Conservation (phyloP, 495 filamentous ascomycete genomes). For the Chaetomium fimeti region DNA sequence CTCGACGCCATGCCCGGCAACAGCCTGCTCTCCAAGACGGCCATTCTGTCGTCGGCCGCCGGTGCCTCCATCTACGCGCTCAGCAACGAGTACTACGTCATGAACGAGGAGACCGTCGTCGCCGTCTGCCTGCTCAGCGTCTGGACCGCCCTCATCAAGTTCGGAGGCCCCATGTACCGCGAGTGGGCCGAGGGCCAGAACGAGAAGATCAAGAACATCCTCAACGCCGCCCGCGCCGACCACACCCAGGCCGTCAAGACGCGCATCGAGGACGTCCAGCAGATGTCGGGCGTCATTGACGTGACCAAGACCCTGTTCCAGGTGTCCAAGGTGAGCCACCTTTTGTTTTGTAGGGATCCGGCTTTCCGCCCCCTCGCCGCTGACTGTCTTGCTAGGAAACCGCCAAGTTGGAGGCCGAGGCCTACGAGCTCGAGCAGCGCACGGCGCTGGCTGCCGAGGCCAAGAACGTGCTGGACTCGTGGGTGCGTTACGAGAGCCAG, state of each 20-base stretch:
- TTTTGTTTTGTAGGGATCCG: too few relatives aligned
- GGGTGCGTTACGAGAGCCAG: slow-evolving; percentile 97
- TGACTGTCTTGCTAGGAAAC: slow-evolving; percentile 70
- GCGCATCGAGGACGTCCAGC: slow-evolving; percentile 87
- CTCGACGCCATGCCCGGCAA: slow-evolving; percentile 83
- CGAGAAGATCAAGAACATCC: slow-evolving; percentile 83
- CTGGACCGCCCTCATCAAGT: slow-evolving; percentile 85
- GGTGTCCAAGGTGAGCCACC: slow-evolving; percentile 80
- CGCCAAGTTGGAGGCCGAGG: slow-evolving; percentile 89
- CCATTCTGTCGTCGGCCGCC: slow-evolving; percentile 88
- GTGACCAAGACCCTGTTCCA: slow-evolving; percentile 95
- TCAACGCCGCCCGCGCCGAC: slow-evolving; percentile 89
- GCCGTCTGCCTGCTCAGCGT: slow-evolving; percentile 84
- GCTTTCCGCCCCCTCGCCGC: background rate
- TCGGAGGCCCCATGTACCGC: slow-evolving; percentile 84
- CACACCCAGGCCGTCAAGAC: slow-evolving; percentile 92
- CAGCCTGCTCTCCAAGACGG: slow-evolving; percentile 87
- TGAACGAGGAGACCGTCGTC: slow-evolving; percentile 97
- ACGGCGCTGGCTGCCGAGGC: slow-evolving; percentile 87
- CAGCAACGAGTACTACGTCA: slow-evolving; percentile 98
- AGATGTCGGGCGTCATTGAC: slow-evolving; percentile 89
- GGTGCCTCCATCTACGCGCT: slow-evolving; percentile 91
- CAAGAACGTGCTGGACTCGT: slow-evolving; percentile 92
- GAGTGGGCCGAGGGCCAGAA: slow-evolving; percentile 87
- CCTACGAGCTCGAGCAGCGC: slow-evolving; percentile 94